Percentiles rank a stretch among this genome's conserved stretches.
phyloP scores from a whole-genome alignment of 169 alveolate species.

The Eimeria maxima region DNA sequence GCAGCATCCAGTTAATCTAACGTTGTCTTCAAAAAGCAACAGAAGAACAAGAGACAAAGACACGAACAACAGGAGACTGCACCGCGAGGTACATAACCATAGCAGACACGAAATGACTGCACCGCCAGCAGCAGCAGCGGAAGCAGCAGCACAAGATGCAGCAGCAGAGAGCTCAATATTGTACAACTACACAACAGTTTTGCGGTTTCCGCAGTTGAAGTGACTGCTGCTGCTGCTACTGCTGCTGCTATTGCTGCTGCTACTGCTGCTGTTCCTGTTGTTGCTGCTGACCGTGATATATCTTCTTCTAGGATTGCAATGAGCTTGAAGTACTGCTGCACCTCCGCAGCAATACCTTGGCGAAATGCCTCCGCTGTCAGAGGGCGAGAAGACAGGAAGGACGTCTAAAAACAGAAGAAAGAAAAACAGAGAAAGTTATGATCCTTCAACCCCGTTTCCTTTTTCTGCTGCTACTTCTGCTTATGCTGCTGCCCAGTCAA shows the following conservation, averaged over 20 bases:
- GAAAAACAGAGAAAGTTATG: no score
- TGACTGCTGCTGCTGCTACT: neutral
- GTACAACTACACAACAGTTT: no score
- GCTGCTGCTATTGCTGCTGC: neutral
- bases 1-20: no score
- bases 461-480: no score
- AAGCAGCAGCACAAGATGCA: no score
- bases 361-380: slow-evolving; percentile 37
- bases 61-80: neutral
- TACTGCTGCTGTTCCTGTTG: neutral
- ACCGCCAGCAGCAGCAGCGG: neutral
- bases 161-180: no score
- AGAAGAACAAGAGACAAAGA: neutral
- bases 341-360: slow-evolving; percentile 7
- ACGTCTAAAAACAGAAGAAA: neutral
- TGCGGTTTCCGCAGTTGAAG: no score
- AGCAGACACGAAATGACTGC: neutral
- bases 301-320: slow-evolving; percentile 42
- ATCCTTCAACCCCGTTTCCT: no score
- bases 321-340: slow-evolving; percentile 52
- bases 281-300: neutral
- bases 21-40: no score
- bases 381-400: neutral
- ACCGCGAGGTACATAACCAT: neutral
- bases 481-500: neutral